Percentiles rank a stretch among this genome's conserved stretches.
Conservation (phyloP, 306 rosid genomes). For the Chamaecrista fasciculata region DNA sequence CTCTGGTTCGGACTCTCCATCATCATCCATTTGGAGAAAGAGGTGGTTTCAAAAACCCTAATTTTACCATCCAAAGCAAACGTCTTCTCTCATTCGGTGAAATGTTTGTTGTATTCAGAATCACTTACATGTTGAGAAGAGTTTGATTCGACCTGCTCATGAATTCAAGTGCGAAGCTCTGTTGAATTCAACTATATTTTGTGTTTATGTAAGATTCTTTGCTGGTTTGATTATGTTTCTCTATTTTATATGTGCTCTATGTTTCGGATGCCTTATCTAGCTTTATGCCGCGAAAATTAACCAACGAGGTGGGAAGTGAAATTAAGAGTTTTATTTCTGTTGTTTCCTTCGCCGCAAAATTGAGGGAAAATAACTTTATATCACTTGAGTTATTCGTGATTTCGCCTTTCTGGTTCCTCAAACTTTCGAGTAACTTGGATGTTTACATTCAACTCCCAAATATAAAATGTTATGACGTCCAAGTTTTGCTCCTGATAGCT, state of each 20-base stretch:
- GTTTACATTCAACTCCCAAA: background rate
- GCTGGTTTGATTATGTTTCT: background rate
- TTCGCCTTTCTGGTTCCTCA: background rate
- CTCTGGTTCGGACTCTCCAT: background rate
- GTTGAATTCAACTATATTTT: background rate
- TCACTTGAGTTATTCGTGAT: background rate
- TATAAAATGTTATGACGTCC: background rate
- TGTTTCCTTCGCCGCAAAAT: background rate
- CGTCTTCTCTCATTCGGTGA: background rate
- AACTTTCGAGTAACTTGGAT: background rate
- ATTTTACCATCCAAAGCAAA: conserved; percentile 26
- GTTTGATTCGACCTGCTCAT: conserved; percentile 25
- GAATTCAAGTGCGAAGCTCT: conserved; percentile 29
- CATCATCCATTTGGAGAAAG: conserved; percentile 2
- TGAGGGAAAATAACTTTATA: background rate
- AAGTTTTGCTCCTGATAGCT: background rate
- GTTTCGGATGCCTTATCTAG: background rate
- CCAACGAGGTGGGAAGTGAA: background rate
- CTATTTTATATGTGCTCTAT: background rate
- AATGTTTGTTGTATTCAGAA: conserved; percentile 1
- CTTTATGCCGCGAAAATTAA: conserved; percentile 15
- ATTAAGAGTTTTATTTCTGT: background rate
- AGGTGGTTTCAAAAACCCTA: conserved; percentile 27
- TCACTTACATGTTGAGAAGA: background rate
- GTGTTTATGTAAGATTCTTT: background rate